Evolutionary conservation across 441 rosid genomes (phyloP).

Genomic region (Geranium incanum): DNA sequence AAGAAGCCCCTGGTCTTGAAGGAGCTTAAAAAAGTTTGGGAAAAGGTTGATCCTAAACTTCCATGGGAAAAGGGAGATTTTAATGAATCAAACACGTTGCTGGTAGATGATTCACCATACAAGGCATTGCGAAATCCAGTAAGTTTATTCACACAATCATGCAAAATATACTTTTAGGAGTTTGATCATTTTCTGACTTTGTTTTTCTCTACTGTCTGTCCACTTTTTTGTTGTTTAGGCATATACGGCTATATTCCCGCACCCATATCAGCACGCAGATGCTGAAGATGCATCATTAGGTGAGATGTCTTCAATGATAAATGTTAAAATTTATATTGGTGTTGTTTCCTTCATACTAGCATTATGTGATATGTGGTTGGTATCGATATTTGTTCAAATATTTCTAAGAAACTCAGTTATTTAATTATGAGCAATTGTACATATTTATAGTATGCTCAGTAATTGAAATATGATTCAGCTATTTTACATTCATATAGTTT

Average conservation of each 20-base stretch:
- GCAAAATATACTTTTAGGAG: neutral
- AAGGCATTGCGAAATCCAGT: constrained; percentile 61
- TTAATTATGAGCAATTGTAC: too few species aligned
- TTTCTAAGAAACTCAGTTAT: neutral
- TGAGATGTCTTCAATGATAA: constrained; percentile 21
- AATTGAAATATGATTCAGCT: neutral
- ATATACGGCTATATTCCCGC: constrained; percentile 51
- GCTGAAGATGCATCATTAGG: constrained; percentile 45
- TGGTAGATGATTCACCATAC: constrained; percentile 60
- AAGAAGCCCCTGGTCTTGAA: constrained; percentile 51
- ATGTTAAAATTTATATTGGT: constrained; percentile 3
- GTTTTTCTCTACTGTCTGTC: constrained; percentile 6
- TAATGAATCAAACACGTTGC: constrained; percentile 47
- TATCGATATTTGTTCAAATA: neutral
- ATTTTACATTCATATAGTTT: neutral
- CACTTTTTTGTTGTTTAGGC: constrained; percentile 31
- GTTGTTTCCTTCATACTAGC: neutral
- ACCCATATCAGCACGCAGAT: constrained; percentile 32
- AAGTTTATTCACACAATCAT: constrained; percentile 16
- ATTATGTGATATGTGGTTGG: neutral
- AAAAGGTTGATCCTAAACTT: constrained; percentile 25
- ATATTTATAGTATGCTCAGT: neutral
- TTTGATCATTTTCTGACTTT: constrained; percentile 5
- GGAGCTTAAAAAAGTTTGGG: constrained; percentile 50
- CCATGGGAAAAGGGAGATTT: constrained; percentile 39